Evolutionary conservation across 352 stramenopile genomes (phyloP), one percentile per base, ranked within the genome.

Genomic region (Pythium periplocum): DNA sequence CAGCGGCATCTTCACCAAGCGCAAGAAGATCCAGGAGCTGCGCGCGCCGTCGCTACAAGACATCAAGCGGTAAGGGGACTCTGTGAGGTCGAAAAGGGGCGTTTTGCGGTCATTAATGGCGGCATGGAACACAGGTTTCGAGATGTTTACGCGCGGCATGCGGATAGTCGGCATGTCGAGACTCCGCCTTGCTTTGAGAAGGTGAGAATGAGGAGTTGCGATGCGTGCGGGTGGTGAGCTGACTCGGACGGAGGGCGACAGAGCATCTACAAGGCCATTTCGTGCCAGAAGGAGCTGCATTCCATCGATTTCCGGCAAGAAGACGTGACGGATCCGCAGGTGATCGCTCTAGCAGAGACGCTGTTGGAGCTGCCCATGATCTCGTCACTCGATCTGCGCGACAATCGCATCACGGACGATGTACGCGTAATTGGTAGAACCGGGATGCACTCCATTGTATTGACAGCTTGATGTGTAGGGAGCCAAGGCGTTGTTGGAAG

Each of bases 261-360:
- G 81, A 90, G 75, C 47, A 79, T 93, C 48, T 92, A 91, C 63
- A 93, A 91, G 55, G 79, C 81, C 4, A 92, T 93, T 44, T 89
- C 83, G 38, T 79, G 79, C 12, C 83, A 92, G 52, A 87, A 88
- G 57, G 78, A 92, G 38, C 54, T 93, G 6, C 67, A 87, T 45
- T 73, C 64, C 4, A 56, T 87, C 30, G 81, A 93, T 63, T 92
- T 90, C 52, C 73, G 72, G 2, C 75, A 89, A 48, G 78, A 91
- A 70, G 78, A 90, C 57, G 78, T 93, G 53, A 90, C 71, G 6
- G 83, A 93, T 38, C 71, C 79, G 26, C 81, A 92, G 49, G 62
- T 91, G 26, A 79, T 90, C n/a, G 83, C 78, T 12, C 68, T 93
- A 10, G 79, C 81, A 0, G 81, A 93, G 57, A 75, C 81, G 12